phyloP scores from a whole-genome alignment of 257 asterid genomes.

The Solanum virginianum region DNA sequence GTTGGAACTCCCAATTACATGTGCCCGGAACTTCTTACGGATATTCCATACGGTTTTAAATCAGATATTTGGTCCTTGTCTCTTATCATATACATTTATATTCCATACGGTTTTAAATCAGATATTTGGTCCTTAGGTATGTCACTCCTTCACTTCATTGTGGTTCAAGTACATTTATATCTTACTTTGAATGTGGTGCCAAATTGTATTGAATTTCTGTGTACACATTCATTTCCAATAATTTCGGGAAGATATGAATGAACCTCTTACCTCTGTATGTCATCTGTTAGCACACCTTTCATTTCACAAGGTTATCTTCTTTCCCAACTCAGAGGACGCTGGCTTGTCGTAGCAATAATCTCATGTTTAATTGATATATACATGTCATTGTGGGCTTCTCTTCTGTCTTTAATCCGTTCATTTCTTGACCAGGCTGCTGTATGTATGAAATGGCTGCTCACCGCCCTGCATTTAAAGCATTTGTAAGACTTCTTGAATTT shows the following conservation, averaged over 20 bases:
- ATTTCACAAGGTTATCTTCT: background rate
- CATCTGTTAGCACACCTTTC: background rate
- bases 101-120: conserved; percentile 94
- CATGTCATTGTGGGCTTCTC: background rate
- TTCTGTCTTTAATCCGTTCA: background rate
- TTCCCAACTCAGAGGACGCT: background rate
- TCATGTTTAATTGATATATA: background rate
- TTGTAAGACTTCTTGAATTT: conserved; percentile 38
- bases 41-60: conserved; percentile 93
- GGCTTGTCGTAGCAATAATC: background rate
- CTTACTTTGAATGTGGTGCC: background rate
- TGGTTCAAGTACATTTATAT: background rate
- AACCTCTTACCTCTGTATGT: background rate
- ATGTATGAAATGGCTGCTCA: conserved; percentile 99
- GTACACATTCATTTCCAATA: background rate
- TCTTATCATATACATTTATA: too few species aligned
- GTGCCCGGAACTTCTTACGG: conserved; percentile 99
- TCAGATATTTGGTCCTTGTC: too few species aligned
- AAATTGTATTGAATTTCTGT: background rate
- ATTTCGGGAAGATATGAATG: background rate
- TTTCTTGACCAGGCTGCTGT: conserved; percentile 69
- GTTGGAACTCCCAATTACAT: conserved; percentile 99
- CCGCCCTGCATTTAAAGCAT: conserved; percentile 97
- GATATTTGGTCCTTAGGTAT: conserved; percentile 99
- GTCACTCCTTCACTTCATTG: background rate